These are phyloP conservation scores for Barnettozyma pratensis DNA, from an alignment of 805 yeast genomes.

Conservation along the genomic window DNA sequence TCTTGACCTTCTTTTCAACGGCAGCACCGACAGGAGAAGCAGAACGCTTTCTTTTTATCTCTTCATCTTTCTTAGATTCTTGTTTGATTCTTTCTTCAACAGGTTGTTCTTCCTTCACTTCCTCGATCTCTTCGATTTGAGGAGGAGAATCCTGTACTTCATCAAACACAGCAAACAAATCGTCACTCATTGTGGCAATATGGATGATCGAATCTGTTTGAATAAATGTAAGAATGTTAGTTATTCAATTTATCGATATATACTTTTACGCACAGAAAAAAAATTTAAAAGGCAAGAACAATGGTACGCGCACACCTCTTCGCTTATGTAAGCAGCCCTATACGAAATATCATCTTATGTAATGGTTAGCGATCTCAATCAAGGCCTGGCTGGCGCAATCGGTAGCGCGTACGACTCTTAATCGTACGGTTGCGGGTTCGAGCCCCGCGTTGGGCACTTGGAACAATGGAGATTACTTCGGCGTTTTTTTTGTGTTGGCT, in stretches of 20 bases:
- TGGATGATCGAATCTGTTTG: not conserved
- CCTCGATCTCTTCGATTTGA: conserved; percentile 9
- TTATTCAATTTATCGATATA: too few species aligned
- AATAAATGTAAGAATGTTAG: too few species aligned
- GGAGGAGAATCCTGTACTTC: conserved; percentile 42
- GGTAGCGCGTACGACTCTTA: conserved; percentile 32
- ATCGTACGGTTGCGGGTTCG: conserved; percentile 32
- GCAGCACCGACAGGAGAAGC: conserved; percentile 15
- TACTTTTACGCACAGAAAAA: not conserved
- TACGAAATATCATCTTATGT: too few species aligned
- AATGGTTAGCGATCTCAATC: not conserved
- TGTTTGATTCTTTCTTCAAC: conserved; percentile 7
- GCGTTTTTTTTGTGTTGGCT: too few species aligned
- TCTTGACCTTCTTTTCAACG: conserved; percentile 17
- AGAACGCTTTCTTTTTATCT: conserved; percentile 21
- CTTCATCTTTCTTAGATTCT: conserved; percentile 9
- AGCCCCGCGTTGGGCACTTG: conserved; percentile 30
- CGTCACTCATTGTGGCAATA: conserved; percentile 32
- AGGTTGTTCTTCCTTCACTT: conserved; percentile 3
- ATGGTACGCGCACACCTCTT: conserved; percentile 8
- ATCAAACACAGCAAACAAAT: conserved; percentile 57
- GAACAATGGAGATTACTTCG: too few species aligned
- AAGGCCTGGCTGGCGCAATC: conserved; percentile 31
- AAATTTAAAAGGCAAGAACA: not conserved
- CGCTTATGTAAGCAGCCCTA: conserved; percentile 5